Conservation (phyloP, 2,329 filamentous ascomycete genomes). For the Allantophomopsis cytisporea region DNA sequence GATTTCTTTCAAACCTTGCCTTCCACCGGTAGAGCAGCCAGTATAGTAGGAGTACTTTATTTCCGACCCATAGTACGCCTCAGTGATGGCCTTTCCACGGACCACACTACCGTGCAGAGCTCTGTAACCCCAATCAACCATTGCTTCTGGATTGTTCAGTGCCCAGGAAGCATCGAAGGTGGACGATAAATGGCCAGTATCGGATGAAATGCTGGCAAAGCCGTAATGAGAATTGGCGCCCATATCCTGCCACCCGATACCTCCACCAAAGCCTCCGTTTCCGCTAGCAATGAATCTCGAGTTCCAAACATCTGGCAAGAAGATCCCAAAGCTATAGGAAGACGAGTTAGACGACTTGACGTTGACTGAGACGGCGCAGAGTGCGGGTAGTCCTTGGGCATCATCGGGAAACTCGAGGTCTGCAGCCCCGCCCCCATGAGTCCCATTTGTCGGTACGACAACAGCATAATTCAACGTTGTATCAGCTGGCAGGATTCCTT, state of each 20-base stretch:
- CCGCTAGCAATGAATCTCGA: slow-evolving; percentile 19
- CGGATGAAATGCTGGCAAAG: slow-evolving; percentile 26
- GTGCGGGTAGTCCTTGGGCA: no score
- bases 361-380: no score
- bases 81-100: slow-evolving; percentile 13
- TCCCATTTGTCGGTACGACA: no score
- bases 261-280: slow-evolving; percentile 30
- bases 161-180: slow-evolving; percentile 22
- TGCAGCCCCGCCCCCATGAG: no score
- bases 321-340: no score
- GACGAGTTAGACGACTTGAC: no score
- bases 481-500: no score
- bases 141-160: slow-evolving; percentile 19
- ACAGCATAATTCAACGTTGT: no score
- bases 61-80: slow-evolving; percentile 18
- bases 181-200: slow-evolving; percentile 27
- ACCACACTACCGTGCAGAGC: slow-evolving; percentile 9
- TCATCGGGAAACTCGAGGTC: no score
- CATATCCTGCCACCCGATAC: slow-evolving; percentile 24
- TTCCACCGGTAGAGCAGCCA: slow-evolving; percentile 26
- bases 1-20: slow-evolving; percentile 25
- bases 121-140: slow-evolving; percentile 11
- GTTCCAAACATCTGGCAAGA: no score
- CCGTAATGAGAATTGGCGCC: slow-evolving; percentile 19
- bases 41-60: slow-evolving; percentile 24